These are phyloP conservation scores for Nevesoporus exiguus DNA, from an alignment of 768 basidiomycete genomes.

Conservation along the genomic window DNA sequence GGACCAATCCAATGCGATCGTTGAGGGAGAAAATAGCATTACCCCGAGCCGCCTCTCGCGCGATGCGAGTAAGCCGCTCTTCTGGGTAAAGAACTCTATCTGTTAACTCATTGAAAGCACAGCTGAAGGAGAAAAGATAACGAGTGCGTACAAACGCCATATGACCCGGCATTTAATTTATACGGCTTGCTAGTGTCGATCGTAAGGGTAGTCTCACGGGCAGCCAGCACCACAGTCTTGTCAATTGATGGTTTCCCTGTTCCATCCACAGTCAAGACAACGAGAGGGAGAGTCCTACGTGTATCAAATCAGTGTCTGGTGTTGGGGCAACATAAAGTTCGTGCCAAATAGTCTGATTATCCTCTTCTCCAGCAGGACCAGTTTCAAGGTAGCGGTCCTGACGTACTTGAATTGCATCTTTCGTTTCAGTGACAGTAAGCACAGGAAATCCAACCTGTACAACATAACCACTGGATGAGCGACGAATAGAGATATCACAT, in stretches of 20 bases:
- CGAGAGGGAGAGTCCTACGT: slow-evolving; percentile 75
- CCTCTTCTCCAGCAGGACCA: slow-evolving; percentile 71
- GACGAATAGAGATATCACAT: background rate
- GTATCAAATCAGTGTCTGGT: background rate
- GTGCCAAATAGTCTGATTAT: slow-evolving; percentile 88
- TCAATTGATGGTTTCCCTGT: slow-evolving; percentile 59
- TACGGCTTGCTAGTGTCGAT: slow-evolving; percentile 75
- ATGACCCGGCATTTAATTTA: slow-evolving; percentile 89
- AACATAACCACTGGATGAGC: background rate
- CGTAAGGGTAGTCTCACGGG: slow-evolving; percentile 63
- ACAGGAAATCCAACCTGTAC: slow-evolving; percentile 80
- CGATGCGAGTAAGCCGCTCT: slow-evolving; percentile 74
- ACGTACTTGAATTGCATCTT: slow-evolving; percentile 67
- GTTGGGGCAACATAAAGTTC: background rate
- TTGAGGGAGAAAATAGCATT: slow-evolving; percentile 69
- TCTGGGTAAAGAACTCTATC: slow-evolving; percentile 86
- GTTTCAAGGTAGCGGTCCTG: slow-evolving; percentile 93
- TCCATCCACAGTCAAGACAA: slow-evolving; percentile 58
- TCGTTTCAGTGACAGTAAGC: slow-evolving; percentile 75
- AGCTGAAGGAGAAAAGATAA: background rate
- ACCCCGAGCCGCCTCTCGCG: slow-evolving; percentile 68
- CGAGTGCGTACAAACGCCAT: slow-evolving; percentile 76
- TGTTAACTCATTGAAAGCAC: slow-evolving; percentile 25
- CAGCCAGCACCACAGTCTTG: slow-evolving; percentile 58
- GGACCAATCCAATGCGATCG: slow-evolving; percentile 86